Evolutionary conservation across 306 rosid species (phyloP).

Genomic region (Quercus glauca): DNA sequence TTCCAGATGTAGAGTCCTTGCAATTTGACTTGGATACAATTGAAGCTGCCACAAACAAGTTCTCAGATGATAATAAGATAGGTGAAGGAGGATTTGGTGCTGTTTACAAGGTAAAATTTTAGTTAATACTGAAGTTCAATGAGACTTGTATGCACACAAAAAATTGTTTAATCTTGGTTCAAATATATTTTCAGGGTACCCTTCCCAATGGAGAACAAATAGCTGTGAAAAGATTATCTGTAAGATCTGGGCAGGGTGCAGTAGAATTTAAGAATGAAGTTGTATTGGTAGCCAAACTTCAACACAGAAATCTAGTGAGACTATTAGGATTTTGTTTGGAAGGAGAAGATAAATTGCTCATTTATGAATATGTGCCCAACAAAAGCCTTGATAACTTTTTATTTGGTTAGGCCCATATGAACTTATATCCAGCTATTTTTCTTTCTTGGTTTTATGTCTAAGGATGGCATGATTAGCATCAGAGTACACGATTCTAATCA

Average conservation of each 20-base stretch:
- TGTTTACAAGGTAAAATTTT: slow-evolving; percentile 42
- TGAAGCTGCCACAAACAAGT: slow-evolving; percentile 43
- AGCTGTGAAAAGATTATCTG: slow-evolving; percentile 62
- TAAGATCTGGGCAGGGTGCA: slow-evolving; percentile 52
- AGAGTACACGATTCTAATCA: too few relatives aligned
- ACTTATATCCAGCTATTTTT: not conserved
- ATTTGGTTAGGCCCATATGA: slow-evolving; percentile 41
- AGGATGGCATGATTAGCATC: too few relatives aligned
- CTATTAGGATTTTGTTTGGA: slow-evolving; percentile 59
- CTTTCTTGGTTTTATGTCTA: too few relatives aligned
- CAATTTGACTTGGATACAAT: slow-evolving; percentile 38
- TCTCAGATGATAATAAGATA: slow-evolving; percentile 34
- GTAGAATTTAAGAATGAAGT: slow-evolving; percentile 70
- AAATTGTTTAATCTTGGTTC: not conserved
- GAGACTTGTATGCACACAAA: not conserved
- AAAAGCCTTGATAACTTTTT: slow-evolving; percentile 56
- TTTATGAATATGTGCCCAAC: slow-evolving; percentile 68
- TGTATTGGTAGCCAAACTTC: slow-evolving; percentile 62
- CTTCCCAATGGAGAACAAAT: slow-evolving; percentile 50
- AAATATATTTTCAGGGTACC: slow-evolving; percentile 43
- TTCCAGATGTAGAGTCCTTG: slow-evolving; percentile 31
- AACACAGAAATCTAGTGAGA: slow-evolving; percentile 67
- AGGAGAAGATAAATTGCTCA: slow-evolving; percentile 51
- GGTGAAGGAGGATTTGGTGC: slow-evolving; percentile 65
- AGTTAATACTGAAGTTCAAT: not conserved